Conservation (phyloP, 345 rosid genomes). For the Eucalyptus urophylla region DNA sequence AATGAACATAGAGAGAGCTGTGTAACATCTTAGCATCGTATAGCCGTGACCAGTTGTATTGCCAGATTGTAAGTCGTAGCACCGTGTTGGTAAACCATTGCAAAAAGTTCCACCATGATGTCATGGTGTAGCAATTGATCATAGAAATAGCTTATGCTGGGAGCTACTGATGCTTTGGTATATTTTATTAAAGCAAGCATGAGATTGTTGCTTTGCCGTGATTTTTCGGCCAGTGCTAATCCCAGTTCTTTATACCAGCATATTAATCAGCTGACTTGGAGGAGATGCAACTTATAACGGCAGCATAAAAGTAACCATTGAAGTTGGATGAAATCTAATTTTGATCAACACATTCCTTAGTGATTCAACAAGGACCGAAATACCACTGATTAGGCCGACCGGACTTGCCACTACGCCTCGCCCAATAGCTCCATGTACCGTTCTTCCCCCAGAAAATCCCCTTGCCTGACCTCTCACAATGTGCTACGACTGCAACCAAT, state of each 20-base stretch:
- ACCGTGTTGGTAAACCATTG: background rate
- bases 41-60: background rate
- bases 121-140: background rate
- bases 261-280: background rate
- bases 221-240: background rate
- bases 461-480: background rate
- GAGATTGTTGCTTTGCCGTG: background rate
- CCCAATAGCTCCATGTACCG: background rate
- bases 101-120: background rate
- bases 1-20: background rate
- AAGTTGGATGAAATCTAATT: background rate
- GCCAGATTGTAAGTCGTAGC: background rate
- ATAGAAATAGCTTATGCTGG: background rate
- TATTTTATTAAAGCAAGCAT: background rate
- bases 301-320: background rate
- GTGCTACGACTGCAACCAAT: too few species aligned
- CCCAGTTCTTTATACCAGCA: background rate
- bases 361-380: background rate
- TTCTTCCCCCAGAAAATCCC: background rate
- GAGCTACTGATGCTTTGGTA: background rate
- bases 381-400: background rate
- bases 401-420: background rate
- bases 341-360: background rate
- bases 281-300: background rate
- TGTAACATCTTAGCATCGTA: background rate